Base-by-base conservation (phyloP, 2,329 filamentous ascomycete species). In the Claviceps sp. region DNA sequence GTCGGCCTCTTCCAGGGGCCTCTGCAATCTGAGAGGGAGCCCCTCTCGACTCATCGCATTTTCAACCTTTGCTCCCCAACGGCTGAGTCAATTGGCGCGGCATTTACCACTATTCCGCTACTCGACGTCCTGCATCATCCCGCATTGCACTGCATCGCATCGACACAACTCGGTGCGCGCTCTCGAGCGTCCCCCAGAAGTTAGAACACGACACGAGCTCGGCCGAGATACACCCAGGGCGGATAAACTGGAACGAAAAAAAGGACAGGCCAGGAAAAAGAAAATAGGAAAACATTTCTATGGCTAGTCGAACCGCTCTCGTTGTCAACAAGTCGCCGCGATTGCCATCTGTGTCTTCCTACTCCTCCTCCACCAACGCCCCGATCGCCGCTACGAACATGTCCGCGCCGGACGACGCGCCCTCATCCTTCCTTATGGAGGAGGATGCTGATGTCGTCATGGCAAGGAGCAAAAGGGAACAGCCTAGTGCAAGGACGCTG, bases 381-480 rank as follows among this genome's bases (percentile, higher is more conserved):
- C 34, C 47, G n/a, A 20, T 20, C 34, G 8, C 39, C n/a, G 3
- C 37, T 5, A 2, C 50, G 14, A 45, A 2, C 48, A 51, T 55
- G 53, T 50, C 53, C 3, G 11, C 47, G 16, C n/a, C 38, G 3
- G 39, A 17, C 43, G 20, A 23, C 37, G n/a, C 47, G 14, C 37
- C 38, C 11, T 37, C 50, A 6, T 50, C 29, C 7, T 34, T 50
- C 38, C 5, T 49, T 5, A 40, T 57, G 42, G 55, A 54, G 44
- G 64, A 68, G 50, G 66, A 66, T 57, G 38, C 16, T 39, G 47
- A 29, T 36, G 47, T 43, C n/a, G 46, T 37, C 43, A 14, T 34
- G 16, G 54, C 63, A 49, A 55, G 56, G 23, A 22, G 29, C 50
- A 53, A 53, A n/a, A 20, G 11, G 14, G 40, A 43, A 20, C 37